These are phyloP conservation scores for Stagonosporopsis chrysanthemi DNA, from an alignment of 2,329 filamentous ascomycete species.

Conservation along the genomic window DNA sequence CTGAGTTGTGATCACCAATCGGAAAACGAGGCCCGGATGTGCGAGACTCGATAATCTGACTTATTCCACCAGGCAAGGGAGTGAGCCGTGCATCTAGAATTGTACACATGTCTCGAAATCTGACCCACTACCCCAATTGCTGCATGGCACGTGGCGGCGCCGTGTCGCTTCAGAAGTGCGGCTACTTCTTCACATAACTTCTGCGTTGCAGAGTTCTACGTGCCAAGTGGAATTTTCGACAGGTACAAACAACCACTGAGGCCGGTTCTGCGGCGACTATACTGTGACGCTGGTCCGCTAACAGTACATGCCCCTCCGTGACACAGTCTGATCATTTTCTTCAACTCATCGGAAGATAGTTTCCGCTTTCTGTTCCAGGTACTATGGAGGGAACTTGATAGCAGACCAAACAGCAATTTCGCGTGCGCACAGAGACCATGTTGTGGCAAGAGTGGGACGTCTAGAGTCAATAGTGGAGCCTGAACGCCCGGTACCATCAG, in stretches of 20 bases:
- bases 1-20: too few species aligned
- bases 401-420: too few species aligned
- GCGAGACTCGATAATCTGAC: background rate
- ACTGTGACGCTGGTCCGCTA: background rate
- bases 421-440: too few species aligned
- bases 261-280: background rate
- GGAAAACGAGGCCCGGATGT: too few species aligned
- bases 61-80: background rate
- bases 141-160: constrained; percentile 20
- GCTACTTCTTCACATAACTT: constrained; percentile 8
- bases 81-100: background rate
- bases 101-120: background rate
- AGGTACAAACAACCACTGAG: background rate
- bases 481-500: background rate
- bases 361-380: background rate
- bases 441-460: too few species aligned
- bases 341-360: background rate
- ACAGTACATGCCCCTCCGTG: background rate
- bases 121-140: constrained; percentile 6
- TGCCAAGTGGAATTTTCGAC: background rate
- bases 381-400: too few species aligned
- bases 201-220: background rate
- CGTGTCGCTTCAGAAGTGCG: constrained; percentile 2
- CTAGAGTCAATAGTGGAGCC: too few species aligned
- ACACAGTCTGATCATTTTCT: background rate